Conservation (phyloP, 352 stramenopile genomes). For the Phytopythium aichiense region DNA sequence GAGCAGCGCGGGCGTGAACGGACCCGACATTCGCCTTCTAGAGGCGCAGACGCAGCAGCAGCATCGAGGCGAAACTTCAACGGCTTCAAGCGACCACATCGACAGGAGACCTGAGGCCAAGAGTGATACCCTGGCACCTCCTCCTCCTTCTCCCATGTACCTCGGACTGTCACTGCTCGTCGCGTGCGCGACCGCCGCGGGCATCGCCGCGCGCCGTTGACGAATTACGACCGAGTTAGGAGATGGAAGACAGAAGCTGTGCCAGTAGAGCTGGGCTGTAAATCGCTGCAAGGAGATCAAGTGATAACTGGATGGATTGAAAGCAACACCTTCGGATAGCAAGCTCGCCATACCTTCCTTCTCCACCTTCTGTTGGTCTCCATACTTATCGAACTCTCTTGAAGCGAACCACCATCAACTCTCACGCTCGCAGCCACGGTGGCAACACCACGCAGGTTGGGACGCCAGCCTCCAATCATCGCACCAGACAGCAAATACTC, state of each 20-base stretch:
- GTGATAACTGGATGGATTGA: neutral
- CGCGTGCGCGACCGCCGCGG: conserved; percentile 37
- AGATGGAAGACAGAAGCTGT: neutral
- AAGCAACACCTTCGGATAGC: too few relatives aligned
- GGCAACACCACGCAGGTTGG: too few relatives aligned
- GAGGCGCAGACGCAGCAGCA: conserved; percentile 1
- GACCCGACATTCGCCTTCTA: conserved; percentile 12
- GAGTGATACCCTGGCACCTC: conserved; percentile 9
- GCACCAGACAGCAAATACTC: too few relatives aligned
- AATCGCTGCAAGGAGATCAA: neutral
- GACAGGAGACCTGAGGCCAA: neutral
- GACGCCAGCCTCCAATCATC: too few relatives aligned
- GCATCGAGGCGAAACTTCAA: neutral
- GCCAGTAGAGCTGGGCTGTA: neutral
- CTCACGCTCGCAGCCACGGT: too few relatives aligned
- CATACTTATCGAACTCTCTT: too few relatives aligned
- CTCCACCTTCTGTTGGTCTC: too few relatives aligned
- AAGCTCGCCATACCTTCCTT: too few relatives aligned
- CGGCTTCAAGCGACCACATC: neutral
- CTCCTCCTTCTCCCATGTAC: conserved; percentile 29
- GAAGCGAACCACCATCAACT: too few relatives aligned
- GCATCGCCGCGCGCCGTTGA: conserved; percentile 40
- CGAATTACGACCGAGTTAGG: neutral
- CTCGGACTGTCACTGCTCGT: conserved; percentile 45
- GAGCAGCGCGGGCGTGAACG: conserved; percentile 13